Base-by-base conservation (phyloP, 257 asterid species). In the Nicotiana otophora region DNA sequence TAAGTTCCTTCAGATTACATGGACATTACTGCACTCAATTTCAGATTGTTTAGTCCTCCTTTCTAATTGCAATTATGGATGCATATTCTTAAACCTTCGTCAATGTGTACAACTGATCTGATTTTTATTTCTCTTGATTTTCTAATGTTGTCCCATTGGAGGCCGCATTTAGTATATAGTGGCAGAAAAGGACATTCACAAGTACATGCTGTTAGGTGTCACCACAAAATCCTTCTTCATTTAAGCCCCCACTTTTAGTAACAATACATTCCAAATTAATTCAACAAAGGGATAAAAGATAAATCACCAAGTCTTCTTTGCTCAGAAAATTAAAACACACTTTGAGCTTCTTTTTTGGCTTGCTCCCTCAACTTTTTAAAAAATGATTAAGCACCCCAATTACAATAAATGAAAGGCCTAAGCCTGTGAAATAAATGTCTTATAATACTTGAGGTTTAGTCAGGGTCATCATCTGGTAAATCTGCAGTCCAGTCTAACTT, bases 401-500 rank as follows among this genome's bases (percentile, higher is more conserved):
- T 63, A 63, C 39, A 63, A 63, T 30, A 30, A 64, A 4, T 62
- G 12, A 23, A 23, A 4, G 70, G 70, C 42, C 11, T 11, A 19
- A 26, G 39, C 42, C 10, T 12, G 70, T 30, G 70, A 64, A 64
- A 64, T 14, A 64, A 64, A 64, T 10, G 77, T n/a, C 19, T 64
- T 8, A 67, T 16, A 31, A 28, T 34, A 67, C 19, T 11, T 14
- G 58, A 53, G 1, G 5, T 11, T 53, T 53, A 53, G 17, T 5
- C 58, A 53, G 19, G 30, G 7, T 42, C 14, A 48, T 75, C 80
- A 26, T 58, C 80, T 92, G 81, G 83, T 90, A 81, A 86, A 84
- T 84, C 93, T 84, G 61, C 97, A 94, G 61, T 92, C 82, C 20
- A 69, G 69, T 60, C 98, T 86, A 53, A 92, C 84, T 86, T 94